Evolutionary conservation across 495 filamentous ascomycete genomes (phyloP), one percentile per base, ranked within the genome.

Genomic region (Friedmanniomyces simplex): DNA sequence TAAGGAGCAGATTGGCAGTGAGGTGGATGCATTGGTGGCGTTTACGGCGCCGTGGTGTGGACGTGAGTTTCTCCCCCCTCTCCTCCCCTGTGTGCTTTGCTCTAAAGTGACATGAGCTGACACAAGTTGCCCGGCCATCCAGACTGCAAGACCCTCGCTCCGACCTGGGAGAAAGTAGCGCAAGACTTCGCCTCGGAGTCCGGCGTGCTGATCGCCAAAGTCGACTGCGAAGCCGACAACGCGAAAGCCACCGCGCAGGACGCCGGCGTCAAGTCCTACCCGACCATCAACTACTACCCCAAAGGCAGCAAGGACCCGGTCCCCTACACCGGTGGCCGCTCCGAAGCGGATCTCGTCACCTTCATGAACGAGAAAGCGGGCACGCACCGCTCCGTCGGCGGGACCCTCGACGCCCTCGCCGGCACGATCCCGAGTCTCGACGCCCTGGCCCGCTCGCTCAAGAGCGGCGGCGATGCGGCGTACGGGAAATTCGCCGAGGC

Each of bases 11-110:
- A 77, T 97, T 74, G 90, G 91, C 45, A 76, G 82, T 25, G 88
- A 94, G 55, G 90, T 94, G 81, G 76, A 94, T 73, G 89, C 96
- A 7, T 71, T 98, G 56, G 91, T 98, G 64, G 90, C 95, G 25
- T 98, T 98, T 72, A 96, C 90, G 57, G 89, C 90, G 56, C 90
- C 90, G 48, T 96, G 90, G 90, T 96, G 90, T 78, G 90, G 90
- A 72, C 90, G 90, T 96, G 81, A 66, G 90, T 89, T 3, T 25
- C 34, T 2, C 30, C 13, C 32, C 24, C 20, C 16, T 21, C 7
- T 2, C 13, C 6, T 18, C 46, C 14, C 3, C 16, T 43, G 6
- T 49, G 2, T 24, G 6, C 7, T 26, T 24, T 18, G 24, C n/a
- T n/a, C n/a, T n/a, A n/a, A n/a, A n/a, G n/a, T n/a, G 22, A 18